Base-by-base conservation (phyloP, 1,284 basidiomycete species). In the Lignosus rhinocerotis region DNA sequence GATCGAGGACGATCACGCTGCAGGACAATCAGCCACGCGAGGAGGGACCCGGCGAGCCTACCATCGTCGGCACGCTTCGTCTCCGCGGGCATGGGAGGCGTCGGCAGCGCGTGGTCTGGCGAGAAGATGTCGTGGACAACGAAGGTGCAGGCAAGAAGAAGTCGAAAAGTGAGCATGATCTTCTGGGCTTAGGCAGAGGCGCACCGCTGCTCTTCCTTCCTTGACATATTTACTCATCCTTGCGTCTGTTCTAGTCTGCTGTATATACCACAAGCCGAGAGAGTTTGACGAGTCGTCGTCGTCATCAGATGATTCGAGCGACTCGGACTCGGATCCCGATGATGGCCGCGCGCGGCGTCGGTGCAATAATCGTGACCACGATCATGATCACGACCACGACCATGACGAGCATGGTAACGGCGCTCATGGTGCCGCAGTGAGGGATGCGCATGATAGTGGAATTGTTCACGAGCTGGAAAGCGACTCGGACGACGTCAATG, bases 261-360 rank as follows among this genome's bases (percentile, higher is more conserved):
- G 93, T 71, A 93, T 94, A 66, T 94, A 93, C 71, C 90, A 93
- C 70, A 92, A 89, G 69, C 88, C 90, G 0, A 81, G 82, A 59
- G 73, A 68, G 51, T 93, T 91, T 61, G 91, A 92, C 73, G 91
- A 93, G 72, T 92, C 90, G 19, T 92, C 90, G 21, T 91, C 90
- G 0, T 85, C 81, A 41, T 25, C 25, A 25, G 25, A 25, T 25
- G 88, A 89, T 58, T 80, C 79, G 4, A 84, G 80, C 0, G 82
- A 78, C 39, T 80, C 81, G 0, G 80, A 80, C 50, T 71, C 74
- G 7, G 78, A 79, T 56, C 64, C 78, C 42, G 70, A 62, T 42
- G 66, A 66, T 44, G 57, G 49, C 14, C 67, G 64, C 19, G 55
- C 55, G 14, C 60, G 55, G 10, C 62, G 59, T 25, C 43, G 59